Evolutionary conservation across 1,284 basidiomycete species (phyloP), one percentile per base, ranked within the genome.

Genomic region (Taiwanofungus camphoratus): DNA sequence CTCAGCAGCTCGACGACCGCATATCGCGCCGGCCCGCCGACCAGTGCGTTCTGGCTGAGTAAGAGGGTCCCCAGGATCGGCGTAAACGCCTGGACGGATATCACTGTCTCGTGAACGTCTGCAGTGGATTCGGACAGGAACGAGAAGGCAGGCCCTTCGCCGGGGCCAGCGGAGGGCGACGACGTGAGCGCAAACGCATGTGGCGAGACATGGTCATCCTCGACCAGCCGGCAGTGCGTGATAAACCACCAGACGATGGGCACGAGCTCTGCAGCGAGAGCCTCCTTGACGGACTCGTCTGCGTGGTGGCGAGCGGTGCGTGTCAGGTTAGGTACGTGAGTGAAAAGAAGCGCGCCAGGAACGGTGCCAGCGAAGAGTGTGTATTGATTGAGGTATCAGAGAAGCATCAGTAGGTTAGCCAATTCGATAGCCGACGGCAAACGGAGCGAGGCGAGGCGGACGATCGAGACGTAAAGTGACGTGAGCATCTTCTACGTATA

Each of bases 221-320:
- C 71, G 32, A 78, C 70, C 31, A 84, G 60, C 61, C 72, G 72
- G 59, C 81, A 85, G 55, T 79, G 71, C 69, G 90, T 86, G 59
- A 92, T 85, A 66, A 95, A 98, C 82, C 90, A 96, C 92, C 92
- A 97, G 52, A 97, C 79, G 52, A 96, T 79, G 33, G 77, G 69
- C 39, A 91, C 80, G 19, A 99, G 70, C 57, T 92, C 83, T 2
- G 81, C 76, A 2, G 91, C 85, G 31, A 99, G 82, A 0, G 92
- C 88, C 58, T 96, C 91, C 63, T 92, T 93, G 47, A 99, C 93
- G 30, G 78, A 67, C 54, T 95, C 91, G 52, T 97, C 94, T 90
- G 58, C 12, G 41, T 48, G 26, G 30, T 8, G 15, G 42, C 33
- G 44, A 37, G 44, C 41, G 37, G 26, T 31, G 45, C 36, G 24